Conservation (phyloP, 805 yeast species). For the Metschnikowia dekortorum region DNA sequence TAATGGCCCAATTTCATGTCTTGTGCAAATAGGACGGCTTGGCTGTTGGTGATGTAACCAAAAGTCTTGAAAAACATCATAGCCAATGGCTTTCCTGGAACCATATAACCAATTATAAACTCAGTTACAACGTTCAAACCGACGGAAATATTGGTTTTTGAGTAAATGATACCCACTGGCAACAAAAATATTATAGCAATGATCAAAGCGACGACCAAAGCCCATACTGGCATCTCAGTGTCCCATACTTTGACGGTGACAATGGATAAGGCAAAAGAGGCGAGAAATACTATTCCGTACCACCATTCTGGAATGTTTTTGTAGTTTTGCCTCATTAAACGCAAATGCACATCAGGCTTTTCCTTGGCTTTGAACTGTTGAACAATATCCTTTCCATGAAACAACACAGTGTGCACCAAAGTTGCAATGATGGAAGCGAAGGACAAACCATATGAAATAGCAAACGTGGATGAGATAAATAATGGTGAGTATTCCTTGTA, state of each 20-base stretch:
- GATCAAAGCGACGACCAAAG: slow-evolving; percentile 33
- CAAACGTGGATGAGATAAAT: slow-evolving; percentile 53
- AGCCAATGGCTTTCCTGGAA: slow-evolving; percentile 46
- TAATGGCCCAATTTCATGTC: slow-evolving; percentile 44
- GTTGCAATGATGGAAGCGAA: slow-evolving; percentile 62
- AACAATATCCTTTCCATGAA: slow-evolving; percentile 51
- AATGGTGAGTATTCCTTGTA: slow-evolving; percentile 62
- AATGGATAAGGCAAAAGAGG: slow-evolving; percentile 32
- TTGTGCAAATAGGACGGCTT: slow-evolving; percentile 47
- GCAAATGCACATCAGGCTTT: slow-evolving; percentile 43
- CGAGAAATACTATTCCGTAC: slow-evolving; percentile 29
- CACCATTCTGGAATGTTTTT: slow-evolving; percentile 44
- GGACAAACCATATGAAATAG: slow-evolving; percentile 54
- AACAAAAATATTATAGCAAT: slow-evolving; percentile 37
- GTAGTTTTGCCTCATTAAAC: slow-evolving; percentile 47
- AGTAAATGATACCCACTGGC: slow-evolving; percentile 37
- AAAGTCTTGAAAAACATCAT: slow-evolving; percentile 46
- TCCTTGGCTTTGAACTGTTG: slow-evolving; percentile 25
- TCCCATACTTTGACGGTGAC: slow-evolving; percentile 36
- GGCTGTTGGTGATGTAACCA: slow-evolving; percentile 46
- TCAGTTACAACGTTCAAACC: slow-evolving; percentile 42
- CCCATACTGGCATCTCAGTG: slow-evolving; percentile 43
- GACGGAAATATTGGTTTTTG: slow-evolving; percentile 34
- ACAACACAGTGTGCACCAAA: slow-evolving; percentile 52
- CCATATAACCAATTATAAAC: slow-evolving; percentile 40